Percentiles rank a stretch among this genome's conserved stretches.
These are phyloP conservation scores for Crithidia sp. DNA, from an alignment of 208 protist species.

Conservation along the genomic window DNA sequence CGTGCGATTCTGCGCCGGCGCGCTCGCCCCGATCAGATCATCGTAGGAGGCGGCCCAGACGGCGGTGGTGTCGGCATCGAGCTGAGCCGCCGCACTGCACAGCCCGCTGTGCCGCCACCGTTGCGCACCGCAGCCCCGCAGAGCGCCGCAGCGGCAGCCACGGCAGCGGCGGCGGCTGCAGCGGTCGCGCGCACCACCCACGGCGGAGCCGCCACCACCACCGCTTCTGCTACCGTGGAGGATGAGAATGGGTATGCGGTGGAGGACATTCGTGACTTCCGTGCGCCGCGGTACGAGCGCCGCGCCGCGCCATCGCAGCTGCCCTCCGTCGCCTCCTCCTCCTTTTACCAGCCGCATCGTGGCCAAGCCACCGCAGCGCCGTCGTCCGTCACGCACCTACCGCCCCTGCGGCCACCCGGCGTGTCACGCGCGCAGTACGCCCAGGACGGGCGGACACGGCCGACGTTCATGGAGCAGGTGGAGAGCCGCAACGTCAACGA, in stretches of 20 bases:
- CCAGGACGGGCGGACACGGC: not conserved
- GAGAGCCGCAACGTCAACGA: not conserved
- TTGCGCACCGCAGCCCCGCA: not conserved
- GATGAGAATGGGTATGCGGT: constrained; percentile 4
- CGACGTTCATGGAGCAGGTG: not conserved
- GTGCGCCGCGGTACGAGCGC: not conserved
- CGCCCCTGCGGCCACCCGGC: constrained; percentile 36
- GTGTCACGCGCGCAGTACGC: constrained; percentile 25
- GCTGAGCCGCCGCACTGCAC: constrained; percentile 62
- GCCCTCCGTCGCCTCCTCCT: constrained; percentile 6
- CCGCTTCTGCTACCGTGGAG: not conserved
- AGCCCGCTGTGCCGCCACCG: constrained; percentile 27
- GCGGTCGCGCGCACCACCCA: not conserved
- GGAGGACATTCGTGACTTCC: not conserved
- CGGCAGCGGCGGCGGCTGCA: not conserved
- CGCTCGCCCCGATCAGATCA: constrained; percentile 56
- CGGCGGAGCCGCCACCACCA: not conserved
- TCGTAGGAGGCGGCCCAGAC: constrained; percentile 52
- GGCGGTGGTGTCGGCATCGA: constrained; percentile 62
- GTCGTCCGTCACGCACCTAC: constrained; percentile 26
- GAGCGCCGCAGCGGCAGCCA: not conserved
- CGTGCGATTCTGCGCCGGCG: constrained; percentile 64
- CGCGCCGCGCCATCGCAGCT: not conserved
- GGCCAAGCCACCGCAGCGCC: constrained; percentile 10
- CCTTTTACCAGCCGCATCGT: not conserved